Base-by-base conservation (phyloP, 2,329 filamentous ascomycete species). In the Gnomoniopsis sp. region DNA sequence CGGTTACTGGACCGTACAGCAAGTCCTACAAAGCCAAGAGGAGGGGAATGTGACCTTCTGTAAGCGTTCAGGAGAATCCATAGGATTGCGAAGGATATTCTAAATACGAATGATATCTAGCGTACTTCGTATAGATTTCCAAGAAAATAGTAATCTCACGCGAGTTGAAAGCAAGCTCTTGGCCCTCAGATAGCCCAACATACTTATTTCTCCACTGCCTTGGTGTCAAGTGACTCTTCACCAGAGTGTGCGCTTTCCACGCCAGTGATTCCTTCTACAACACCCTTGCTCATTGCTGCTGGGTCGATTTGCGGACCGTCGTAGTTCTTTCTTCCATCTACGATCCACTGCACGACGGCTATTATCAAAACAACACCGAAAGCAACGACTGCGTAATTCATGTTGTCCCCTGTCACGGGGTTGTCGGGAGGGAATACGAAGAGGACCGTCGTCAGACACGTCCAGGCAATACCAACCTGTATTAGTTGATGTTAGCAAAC, bases 341-440 rank as follows among this genome's bases (percentile, higher is more conserved):
- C 58, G 8, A 80, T 63, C 79, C 79, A 81, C 4, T 76, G 78
- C 0, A 68, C 50, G 1, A 67, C 69, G 1, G 78, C 69, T 19
- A 81, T 78, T 17, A 79, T 51, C 1, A 81, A 63, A 15, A 81
- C 78, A 34, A 81, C 66, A 1, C 75, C 77, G 63, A 80, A 80
- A 0, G 78, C 77, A 12, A 76, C 78, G 23, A 81, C 68, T 47
- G 73, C 77, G 65, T 81, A 81, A 66, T 81, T 92, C 88, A 91
- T 91, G 73, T 83, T 90, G 64, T 74, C 83, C 0, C 80, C 77
- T 0, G 84, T 85, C 2, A 88, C 86, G 0, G 87, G 87, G 3
- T 86, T 67, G 8, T 79, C 79, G 0, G 89, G 88, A 3, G 89
- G 89, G 72, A 91, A 90, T 21, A 91, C 79, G 72, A 91, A 91